Evolutionary conservation across 805 yeast genomes (phyloP), one percentile per base, ranked within the genome.

Genomic region (Yamadazyma olivae): DNA sequence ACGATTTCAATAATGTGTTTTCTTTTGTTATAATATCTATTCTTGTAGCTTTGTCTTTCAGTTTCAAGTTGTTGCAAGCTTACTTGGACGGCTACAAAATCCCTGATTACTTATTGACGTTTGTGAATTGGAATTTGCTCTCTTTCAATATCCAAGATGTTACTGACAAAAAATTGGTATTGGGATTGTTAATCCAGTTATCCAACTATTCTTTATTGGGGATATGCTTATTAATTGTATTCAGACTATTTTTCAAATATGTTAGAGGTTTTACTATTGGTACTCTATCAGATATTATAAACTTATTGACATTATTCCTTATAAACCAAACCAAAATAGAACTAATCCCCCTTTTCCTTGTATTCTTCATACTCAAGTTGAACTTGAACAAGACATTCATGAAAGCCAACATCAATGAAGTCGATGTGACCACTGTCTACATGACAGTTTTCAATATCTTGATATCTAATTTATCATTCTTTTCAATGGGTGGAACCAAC

Each of bases 401-500:
- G 6, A 26, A 19, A 8, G 20, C 26, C 15, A 23, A 35, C 6
- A 13, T 25, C 13, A 4, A 33, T 34, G 31, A 27, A 16, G 14
- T 39, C 7, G 37, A 33, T 17, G 17, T 12, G 13, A 35, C 44
- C 4, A 43, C 59, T 1, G n/a, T 57, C 12, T 24, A 59, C 12
- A 35, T 54, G 1, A 40, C 73, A 0, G 28, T 67, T 3, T 58
- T 72, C 39, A 60, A 63, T 2, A 44, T 88, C 3, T 55, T 83
- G 16, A 45, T 88, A 32, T 95, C 88, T 53, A 81, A 87, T 46
- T 64, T 88, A 27, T 64, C 89, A 0, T 93, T 91, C 54, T 93
- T 86, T 63, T 85, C 86, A 15, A 71, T 83, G 55, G 98, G 98
- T 0, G 87, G 86, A 33, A 89, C 98, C 0, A 93, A 93, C 53